phyloP scores from a whole-genome alignment of 441 rosid species.

The Syzygium malaccense region DNA sequence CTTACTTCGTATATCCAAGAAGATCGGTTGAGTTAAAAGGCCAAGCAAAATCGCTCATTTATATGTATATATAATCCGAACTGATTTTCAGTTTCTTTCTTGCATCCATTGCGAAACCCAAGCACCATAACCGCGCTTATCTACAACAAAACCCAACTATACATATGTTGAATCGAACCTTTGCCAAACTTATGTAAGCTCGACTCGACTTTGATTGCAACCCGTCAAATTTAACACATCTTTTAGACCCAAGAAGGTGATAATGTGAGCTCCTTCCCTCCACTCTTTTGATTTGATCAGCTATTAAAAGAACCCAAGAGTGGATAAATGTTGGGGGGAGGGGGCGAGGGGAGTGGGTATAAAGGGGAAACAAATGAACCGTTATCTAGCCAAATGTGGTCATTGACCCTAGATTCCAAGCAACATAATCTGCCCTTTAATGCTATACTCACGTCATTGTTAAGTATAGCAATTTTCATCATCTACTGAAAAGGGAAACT shows the following conservation, averaged over 20 bases:
- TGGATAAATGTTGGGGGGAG: neutral
- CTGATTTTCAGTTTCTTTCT: neutral
- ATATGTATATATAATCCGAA: too few species aligned
- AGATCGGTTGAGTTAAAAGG: neutral
- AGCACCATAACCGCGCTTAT: neutral
- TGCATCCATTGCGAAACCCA: neutral
- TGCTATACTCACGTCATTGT: neutral
- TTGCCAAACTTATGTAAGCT: neutral
- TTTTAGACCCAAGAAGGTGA: neutral
- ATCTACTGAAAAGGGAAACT: neutral
- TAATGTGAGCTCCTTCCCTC: neutral
- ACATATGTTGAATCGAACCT: neutral
- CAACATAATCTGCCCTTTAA: neutral
- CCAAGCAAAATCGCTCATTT: too few species aligned
- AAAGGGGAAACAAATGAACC: neutral
- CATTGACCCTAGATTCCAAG: neutral
- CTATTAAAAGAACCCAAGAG: neutral
- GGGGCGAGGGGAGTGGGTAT: neutral
- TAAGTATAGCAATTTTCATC: neutral
- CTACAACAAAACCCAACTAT: neutral
- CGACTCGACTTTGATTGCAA: neutral
- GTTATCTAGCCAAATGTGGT: neutral
- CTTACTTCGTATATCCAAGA: neutral
- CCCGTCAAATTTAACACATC: neutral
- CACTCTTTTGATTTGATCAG: neutral